A percentile compares a stretch with the other conserved stretches of the same genome.
phyloP scores from a whole-genome alignment of 306 rosid genomes.

The Rosa rugosa region DNA sequence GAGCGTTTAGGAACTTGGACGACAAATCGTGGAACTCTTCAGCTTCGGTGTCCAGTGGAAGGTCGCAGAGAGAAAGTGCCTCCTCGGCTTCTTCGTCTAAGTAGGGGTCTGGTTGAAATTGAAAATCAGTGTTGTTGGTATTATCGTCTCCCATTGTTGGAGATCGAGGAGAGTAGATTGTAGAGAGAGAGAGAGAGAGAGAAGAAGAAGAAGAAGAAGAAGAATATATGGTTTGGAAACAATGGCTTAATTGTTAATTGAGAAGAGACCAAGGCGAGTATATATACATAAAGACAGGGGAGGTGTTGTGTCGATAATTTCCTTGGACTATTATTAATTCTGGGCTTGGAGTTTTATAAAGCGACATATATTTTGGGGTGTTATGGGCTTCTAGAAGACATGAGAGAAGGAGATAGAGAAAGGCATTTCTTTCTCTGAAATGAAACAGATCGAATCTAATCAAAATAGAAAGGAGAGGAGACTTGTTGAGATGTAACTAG shows the following conservation, averaged over 20 bases:
- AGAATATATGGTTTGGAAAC: not conserved
- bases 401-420: not conserved
- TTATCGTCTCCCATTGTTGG: conserved; percentile 2
- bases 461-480: not conserved
- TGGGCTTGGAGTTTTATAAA: conserved; percentile 10
- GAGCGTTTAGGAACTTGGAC: conserved; percentile 14
- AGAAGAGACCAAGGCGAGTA: conserved; percentile 14
- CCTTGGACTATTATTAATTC: conserved; percentile 16
- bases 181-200: not conserved
- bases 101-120: not conserved
- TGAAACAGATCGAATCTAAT: not conserved
- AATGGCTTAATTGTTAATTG: not conserved
- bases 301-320: conserved; percentile 9
- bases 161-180: not conserved
- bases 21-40: conserved; percentile 13
- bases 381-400: conserved; percentile 6
- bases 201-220: not conserved
- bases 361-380: conserved; percentile 12
- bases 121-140: not conserved
- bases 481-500: not conserved
- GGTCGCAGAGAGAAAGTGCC: conserved; percentile 60
- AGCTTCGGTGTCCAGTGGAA: conserved; percentile 37
- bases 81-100: conserved; percentile 32
- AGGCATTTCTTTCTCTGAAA: conserved; percentile 3
- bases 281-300: not conserved